These are phyloP conservation scores for Penicillium waksmanii DNA, from an alignment of 495 filamentous ascomycete genomes.

Conservation along the genomic window DNA sequence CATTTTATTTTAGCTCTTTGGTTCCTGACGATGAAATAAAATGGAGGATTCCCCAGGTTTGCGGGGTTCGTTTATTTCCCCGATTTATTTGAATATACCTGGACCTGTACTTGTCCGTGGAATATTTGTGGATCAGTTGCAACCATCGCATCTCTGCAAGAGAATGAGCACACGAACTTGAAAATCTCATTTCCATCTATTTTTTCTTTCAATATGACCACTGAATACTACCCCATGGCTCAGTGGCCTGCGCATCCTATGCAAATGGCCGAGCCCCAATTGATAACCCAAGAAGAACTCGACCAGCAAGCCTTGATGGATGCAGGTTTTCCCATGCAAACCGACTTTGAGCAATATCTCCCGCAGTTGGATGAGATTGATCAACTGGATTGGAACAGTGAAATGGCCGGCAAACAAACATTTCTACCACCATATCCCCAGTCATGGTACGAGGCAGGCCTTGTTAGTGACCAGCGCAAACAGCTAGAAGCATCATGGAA, in stretches of 20 bases:
- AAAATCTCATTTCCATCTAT: slow-evolving; percentile 3
- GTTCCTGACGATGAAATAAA: background rate
- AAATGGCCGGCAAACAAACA: slow-evolving; percentile 2
- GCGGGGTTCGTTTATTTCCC: slow-evolving; percentile 12
- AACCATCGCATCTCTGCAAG: too few relatives aligned
- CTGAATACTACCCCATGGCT: slow-evolving; percentile 1
- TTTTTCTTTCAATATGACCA: slow-evolving; percentile 1
- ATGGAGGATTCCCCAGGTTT: slow-evolving; percentile 22
- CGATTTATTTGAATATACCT: too few relatives aligned
- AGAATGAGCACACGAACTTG: too few relatives aligned
- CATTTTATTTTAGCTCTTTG: slow-evolving; percentile 10
- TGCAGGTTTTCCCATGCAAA: background rate
- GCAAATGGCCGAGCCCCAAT: slow-evolving; percentile 5
- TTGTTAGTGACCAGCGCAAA: slow-evolving; percentile 12
- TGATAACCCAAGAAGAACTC: slow-evolving; percentile 8
- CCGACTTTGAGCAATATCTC: background rate
- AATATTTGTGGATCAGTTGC: too few relatives aligned
- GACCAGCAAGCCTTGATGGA: slow-evolving; percentile 4
- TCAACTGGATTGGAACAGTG: slow-evolving; percentile 10
- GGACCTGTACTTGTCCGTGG: too few relatives aligned
- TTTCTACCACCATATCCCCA: slow-evolving; percentile 18
- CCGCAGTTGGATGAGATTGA: too few relatives aligned
- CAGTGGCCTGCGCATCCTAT: background rate
- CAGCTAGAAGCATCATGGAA: slow-evolving; percentile 1
- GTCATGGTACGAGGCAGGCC: slow-evolving; percentile 17